Evolutionary conservation across 208 protist species (phyloP), one percentile per base, ranked within the genome.

Genomic region (Leishmania guyanensis): DNA sequence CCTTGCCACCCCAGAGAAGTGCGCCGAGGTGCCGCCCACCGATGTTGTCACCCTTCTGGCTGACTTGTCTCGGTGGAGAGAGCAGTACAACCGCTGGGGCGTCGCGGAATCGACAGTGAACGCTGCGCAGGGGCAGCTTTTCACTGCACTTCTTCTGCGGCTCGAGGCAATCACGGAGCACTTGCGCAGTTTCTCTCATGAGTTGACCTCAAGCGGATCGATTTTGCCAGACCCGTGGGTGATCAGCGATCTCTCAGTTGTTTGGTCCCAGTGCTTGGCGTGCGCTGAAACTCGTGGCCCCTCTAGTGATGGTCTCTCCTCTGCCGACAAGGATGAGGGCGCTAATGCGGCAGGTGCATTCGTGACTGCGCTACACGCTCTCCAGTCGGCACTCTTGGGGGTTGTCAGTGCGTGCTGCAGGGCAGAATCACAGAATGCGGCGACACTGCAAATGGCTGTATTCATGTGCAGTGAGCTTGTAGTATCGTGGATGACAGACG

Each of bases 341-440:
- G 29, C 10, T 10, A 17, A 58, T 10, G 33, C 8, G 8, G 51
- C 29, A 10, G 51, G 17, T 29, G 56, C 66, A 0, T 75, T 69
- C n/a, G 68, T 3, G 50, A 33, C 26, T 46, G 33, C 39, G 17
- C 66, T 81, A 43, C 2, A n/a, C 5, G 12, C 36, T 51, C 39
- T 83, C 26, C 17, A 64, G 50, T 22, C 17, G 12, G 84, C 83
- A 1, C 80, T 88, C 20, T 82, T 90, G 56, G 78, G 81, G 16
- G 12, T 68, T 8, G 39, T 77, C 22, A 29, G 0, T 29, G 56
- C 74, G 22, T 39, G 39, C 56, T 77, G n/a, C 56, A 50, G 10
- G 2, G 43, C 56, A 51, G 74, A 60, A n/a, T n/a, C 48, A 4
- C 51, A 48, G 10, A 77, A 20, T 39, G 10, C 17, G 2, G 56